phyloP scores from a whole-genome alignment of 208 protist species.

The Lotmaria passim region DNA sequence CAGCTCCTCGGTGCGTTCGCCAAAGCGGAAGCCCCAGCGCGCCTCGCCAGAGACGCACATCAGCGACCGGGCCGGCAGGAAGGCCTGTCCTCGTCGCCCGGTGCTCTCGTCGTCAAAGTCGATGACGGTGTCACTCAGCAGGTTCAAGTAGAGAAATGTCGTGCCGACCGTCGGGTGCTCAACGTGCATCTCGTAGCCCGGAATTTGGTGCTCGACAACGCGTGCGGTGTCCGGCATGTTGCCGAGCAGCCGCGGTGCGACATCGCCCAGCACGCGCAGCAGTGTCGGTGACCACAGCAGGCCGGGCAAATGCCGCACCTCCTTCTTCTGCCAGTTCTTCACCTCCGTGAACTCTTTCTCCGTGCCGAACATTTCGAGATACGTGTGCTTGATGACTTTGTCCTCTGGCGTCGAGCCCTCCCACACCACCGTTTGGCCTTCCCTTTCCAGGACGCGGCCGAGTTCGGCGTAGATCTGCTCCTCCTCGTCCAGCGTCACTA shows the following conservation, averaged over 20 bases:
- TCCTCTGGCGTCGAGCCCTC: conserved; percentile 57
- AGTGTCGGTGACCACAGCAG: conserved; percentile 84
- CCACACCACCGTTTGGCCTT: conserved; percentile 63
- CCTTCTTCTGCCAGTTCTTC: conserved; percentile 70
- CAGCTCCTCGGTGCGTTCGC: conserved; percentile 53
- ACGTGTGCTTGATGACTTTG: conserved; percentile 78
- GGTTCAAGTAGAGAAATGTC: conserved; percentile 80
- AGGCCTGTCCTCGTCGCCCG: conserved; percentile 66
- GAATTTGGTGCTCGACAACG: conserved; percentile 82
- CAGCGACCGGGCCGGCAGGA: conserved; percentile 67
- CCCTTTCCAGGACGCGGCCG: conserved; percentile 54
- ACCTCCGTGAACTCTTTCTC: conserved; percentile 81
- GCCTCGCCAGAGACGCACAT: conserved; percentile 81
- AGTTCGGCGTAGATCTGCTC: conserved; percentile 76
- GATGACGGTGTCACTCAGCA: conserved; percentile 80
- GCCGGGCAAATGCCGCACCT: conserved; percentile 70
- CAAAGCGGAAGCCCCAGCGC: conserved; percentile 87
- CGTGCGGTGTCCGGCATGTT: conserved; percentile 76
- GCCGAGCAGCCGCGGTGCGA: conserved; percentile 45
- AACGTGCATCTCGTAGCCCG: conserved; percentile 88
- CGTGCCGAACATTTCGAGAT: conserved; percentile 81
- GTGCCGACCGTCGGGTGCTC: conserved; percentile 86
- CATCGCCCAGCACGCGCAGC: conserved; percentile 39
- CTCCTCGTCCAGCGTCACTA: conserved; percentile 67
- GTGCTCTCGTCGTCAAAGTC: conserved; percentile 87